phyloP scores from a whole-genome alignment of 306 rosid genomes.

The Nissolia schottii region DNA sequence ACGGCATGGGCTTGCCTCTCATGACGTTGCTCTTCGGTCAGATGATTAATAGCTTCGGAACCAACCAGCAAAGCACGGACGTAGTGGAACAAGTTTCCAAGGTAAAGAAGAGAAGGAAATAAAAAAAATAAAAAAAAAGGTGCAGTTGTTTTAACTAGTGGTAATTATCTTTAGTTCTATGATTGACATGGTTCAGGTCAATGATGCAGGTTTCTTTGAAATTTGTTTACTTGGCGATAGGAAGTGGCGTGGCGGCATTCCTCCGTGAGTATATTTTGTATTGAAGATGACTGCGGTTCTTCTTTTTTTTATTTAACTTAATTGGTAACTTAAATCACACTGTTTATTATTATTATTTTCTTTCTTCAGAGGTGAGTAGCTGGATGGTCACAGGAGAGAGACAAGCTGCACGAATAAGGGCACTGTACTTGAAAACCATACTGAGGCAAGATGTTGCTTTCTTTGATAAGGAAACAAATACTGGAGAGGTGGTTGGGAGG shows the following conservation, averaged over 20 bases:
- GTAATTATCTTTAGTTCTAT: not conserved
- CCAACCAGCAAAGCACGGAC: slow-evolving; percentile 36
- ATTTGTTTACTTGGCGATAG: slow-evolving; percentile 68
- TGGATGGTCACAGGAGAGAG: slow-evolving; percentile 98
- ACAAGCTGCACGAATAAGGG: slow-evolving; percentile 82
- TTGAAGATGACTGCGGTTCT: not conserved
- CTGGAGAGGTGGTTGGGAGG: slow-evolving; percentile 84
- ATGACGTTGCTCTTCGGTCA: slow-evolving; percentile 74
- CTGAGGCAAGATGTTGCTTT: slow-evolving; percentile 80
- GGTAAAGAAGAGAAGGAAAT: too few relatives aligned
- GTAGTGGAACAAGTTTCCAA: slow-evolving; percentile 51
- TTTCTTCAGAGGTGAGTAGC: slow-evolving; percentile 69
- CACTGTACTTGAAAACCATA: slow-evolving; percentile 79
- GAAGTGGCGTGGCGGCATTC: slow-evolving; percentile 56
- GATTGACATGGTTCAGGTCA: not conserved
- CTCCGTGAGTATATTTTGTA: slow-evolving; percentile 52
- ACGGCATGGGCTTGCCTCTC: slow-evolving; percentile 60
- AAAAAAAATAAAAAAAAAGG: not conserved
- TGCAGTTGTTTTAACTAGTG: too few relatives aligned
- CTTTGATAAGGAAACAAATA: slow-evolving; percentile 84
- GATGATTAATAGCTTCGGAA: slow-evolving; percentile 56
- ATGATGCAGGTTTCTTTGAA: slow-evolving; percentile 55
- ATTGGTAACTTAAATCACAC: not conserved
- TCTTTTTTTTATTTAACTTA: not conserved
- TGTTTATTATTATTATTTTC: not conserved